Evolutionary conservation across 768 basidiomycete genomes (phyloP).

Genomic region (Trametes cinnabarina): DNA sequence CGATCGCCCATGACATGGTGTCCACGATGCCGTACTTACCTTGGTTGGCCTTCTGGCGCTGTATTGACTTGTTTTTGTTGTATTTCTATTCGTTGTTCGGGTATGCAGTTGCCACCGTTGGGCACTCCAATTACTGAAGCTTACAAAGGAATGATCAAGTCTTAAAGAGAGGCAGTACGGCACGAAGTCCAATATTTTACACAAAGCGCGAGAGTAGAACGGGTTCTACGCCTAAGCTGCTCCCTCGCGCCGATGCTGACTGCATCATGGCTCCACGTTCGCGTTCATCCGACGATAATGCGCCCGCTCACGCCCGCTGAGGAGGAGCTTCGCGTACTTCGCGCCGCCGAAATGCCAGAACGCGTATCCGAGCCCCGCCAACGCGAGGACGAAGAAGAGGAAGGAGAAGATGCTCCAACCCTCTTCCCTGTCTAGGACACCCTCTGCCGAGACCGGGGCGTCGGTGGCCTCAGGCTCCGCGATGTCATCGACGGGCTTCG

Average conservation of each 20-base stretch:
- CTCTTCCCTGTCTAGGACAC: constrained; percentile 5
- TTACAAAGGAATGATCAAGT: background rate
- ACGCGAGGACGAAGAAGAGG: constrained; percentile 33
- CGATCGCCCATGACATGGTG: too few relatives aligned
- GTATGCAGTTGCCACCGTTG: too few relatives aligned
- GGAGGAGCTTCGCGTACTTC: constrained; percentile 41
- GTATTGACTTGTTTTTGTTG: background rate
- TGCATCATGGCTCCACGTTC: constrained; percentile 7
- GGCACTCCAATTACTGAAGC: too few relatives aligned
- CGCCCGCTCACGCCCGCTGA: constrained; percentile 31
- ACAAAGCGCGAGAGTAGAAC: background rate
- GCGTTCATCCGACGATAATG: constrained; percentile 19
- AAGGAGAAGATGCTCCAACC: constrained; percentile 25
- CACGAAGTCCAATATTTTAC: background rate
- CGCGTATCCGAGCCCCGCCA: constrained; percentile 44
- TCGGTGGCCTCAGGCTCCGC: constrained; percentile 18
- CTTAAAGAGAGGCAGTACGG: background rate
- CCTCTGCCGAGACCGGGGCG: constrained; percentile 7
- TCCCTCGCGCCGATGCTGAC: background rate
- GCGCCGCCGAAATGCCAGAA: constrained; percentile 51
- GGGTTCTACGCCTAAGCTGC: background rate
- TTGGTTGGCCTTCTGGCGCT: background rate
- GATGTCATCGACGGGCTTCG: constrained; percentile 23
- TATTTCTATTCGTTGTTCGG: constrained; percentile 2
- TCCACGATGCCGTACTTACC: constrained; percentile 16